Evolutionary conservation across 257 asterid species (phyloP).

Genomic region (Orobanche coerulescens): DNA sequence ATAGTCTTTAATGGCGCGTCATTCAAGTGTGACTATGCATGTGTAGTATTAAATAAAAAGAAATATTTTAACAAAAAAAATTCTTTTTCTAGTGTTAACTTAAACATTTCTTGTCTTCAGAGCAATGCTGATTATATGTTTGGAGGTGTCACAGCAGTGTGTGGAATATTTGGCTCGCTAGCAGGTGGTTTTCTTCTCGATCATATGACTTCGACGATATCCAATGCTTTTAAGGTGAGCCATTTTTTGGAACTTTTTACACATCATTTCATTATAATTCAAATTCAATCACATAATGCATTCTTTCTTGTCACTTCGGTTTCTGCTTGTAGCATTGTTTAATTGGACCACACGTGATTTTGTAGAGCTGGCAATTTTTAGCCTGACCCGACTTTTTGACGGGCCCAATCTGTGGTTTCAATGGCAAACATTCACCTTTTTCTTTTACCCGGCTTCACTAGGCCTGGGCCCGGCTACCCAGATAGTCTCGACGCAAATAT

Average conservation of each 20-base stretch:
- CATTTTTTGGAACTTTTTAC: not conserved
- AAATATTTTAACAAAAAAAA: not conserved
- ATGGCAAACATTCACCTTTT: too few relatives aligned
- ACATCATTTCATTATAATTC: conserved; percentile 1
- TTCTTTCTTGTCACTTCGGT: not conserved
- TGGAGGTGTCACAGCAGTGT: conserved; percentile 77
- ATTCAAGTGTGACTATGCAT: not conserved
- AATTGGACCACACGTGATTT: conserved; percentile 6
- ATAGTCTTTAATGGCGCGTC: not conserved
- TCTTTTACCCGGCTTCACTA: too few relatives aligned
- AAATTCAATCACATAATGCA: not conserved
- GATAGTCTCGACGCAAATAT: too few relatives aligned
- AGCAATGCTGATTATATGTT: conserved; percentile 74
- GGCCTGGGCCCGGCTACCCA: too few relatives aligned
- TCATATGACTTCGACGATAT: conserved; percentile 56
- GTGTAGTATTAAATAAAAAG: not conserved
- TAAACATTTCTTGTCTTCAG: conserved; percentile 34
- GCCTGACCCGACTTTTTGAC: too few relatives aligned
- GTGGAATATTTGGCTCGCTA: conserved; percentile 87
- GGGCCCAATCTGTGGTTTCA: too few relatives aligned
- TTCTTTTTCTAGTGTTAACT: not conserved
- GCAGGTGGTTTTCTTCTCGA: conserved; percentile 82
- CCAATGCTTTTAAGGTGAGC: conserved; percentile 86
- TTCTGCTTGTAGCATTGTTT: not conserved
- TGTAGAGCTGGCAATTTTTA: too few relatives aligned